phyloP scores from a whole-genome alignment of 73 alveolate species.

The Breviolum minutum region DNA sequence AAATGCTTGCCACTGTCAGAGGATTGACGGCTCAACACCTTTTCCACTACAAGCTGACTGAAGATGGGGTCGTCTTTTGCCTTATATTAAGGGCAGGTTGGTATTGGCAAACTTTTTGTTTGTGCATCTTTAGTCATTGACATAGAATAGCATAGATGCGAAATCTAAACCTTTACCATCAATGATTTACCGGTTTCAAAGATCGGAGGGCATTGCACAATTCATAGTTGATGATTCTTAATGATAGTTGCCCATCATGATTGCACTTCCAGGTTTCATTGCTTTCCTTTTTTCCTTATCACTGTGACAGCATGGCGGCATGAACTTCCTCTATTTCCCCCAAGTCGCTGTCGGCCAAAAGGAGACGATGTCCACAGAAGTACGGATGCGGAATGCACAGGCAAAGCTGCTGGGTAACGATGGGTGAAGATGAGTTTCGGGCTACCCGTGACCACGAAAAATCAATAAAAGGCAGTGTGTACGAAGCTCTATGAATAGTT shows the following conservation, averaged over 20 bases:
- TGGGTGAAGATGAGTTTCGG: not conserved
- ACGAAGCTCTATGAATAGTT: too few relatives aligned
- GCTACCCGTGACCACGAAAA: too few relatives aligned
- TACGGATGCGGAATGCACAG: slow-evolving; percentile 63
- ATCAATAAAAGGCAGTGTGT: too few relatives aligned
- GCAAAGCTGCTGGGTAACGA: not conserved
- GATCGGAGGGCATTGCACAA: too few relatives aligned
- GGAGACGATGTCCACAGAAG: slow-evolving; percentile 53
- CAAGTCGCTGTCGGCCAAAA: not conserved
- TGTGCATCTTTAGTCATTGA: too few relatives aligned
- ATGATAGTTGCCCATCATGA: not conserved
- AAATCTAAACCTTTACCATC: not conserved
- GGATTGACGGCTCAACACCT: slow-evolving; percentile 65
- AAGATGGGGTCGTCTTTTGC: slow-evolving; percentile 24
- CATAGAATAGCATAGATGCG: not conserved
- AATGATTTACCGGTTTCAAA: too few relatives aligned
- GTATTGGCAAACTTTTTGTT: too few relatives aligned
- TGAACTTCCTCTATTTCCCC: too few relatives aligned
- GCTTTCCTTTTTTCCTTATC: too few relatives aligned
- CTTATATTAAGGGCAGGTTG: too few relatives aligned
- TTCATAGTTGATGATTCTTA: not conserved
- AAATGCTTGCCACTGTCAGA: not conserved
- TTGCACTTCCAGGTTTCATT: too few relatives aligned
- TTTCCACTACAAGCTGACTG: slow-evolving; percentile 69
- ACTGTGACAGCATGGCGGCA: too few relatives aligned